Conservation (phyloP, 257 asterid genomes). For the Solanum appendiculatum region DNA sequence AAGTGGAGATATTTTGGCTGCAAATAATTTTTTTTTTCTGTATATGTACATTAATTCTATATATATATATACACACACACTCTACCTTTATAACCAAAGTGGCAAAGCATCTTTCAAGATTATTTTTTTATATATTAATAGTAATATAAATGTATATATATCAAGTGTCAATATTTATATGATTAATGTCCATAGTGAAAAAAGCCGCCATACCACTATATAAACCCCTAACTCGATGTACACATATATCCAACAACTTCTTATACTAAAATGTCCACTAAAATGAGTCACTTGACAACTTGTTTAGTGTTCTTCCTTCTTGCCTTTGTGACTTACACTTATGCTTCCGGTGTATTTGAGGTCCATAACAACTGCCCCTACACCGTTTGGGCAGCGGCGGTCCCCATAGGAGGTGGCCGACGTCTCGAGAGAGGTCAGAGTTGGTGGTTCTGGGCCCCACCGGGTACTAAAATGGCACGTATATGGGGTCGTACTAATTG, state of each 20-base stretch:
- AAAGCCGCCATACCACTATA: neutral
- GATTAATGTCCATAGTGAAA: neutral
- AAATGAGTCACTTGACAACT: neutral
- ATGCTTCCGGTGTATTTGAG: constrained; percentile 16
- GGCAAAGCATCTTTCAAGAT: neutral
- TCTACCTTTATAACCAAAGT: neutral
- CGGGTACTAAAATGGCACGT: constrained; percentile 16
- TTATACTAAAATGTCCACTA: neutral
- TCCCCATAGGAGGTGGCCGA: constrained; percentile 9
- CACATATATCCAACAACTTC: neutral
- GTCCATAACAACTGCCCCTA: constrained; percentile 18
- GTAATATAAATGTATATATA: no score
- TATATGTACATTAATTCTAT: neutral
- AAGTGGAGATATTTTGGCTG: neutral
- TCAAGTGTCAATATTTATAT: neutral
- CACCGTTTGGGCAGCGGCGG: constrained; percentile 31
- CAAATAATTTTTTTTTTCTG: neutral
- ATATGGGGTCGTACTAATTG: constrained; percentile 72
- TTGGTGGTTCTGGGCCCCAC: constrained; percentile 18
- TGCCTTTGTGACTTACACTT: neutral
- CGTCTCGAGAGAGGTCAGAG: constrained; percentile 19
- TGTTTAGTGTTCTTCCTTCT: neutral
- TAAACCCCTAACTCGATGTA: neutral
- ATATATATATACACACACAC: neutral
- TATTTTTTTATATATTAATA: neutral